These are phyloP conservation scores for Epichloe amarillans DNA, from an alignment of 2,329 filamentous ascomycete species.

Conservation along the genomic window DNA sequence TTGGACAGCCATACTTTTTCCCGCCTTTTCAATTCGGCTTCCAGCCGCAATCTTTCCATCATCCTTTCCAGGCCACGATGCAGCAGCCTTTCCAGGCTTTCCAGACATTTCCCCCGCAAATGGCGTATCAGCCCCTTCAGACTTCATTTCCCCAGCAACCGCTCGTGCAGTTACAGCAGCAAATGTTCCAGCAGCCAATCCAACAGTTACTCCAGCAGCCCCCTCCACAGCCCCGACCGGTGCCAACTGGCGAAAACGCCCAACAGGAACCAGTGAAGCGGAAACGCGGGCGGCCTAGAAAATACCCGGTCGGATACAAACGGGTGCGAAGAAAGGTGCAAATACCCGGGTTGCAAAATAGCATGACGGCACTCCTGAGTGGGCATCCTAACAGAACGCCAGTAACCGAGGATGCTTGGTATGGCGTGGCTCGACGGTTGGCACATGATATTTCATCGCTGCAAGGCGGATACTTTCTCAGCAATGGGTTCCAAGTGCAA, in stretches of 20 bases:
- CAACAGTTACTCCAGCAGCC: slow-evolving; percentile 3
- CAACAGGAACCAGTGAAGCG: slow-evolving; percentile 6
- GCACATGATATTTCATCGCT: slow-evolving; percentile 6
- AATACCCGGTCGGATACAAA: slow-evolving; percentile 6
- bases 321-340: slow-evolving; percentile 1
- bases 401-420: slow-evolving; percentile 9
- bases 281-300: slow-evolving; percentile 12
- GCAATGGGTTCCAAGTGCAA: slow-evolving; percentile 3
- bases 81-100: slow-evolving; percentile 4
- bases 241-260: background rate
- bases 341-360: slow-evolving; percentile 2
- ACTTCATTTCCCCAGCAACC: slow-evolving; percentile 2
- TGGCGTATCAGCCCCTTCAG: slow-evolving; percentile 3
- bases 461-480: slow-evolving; percentile 4
- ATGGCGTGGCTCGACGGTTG: slow-evolving; percentile 6
- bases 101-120: background rate
- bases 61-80: slow-evolving; percentile 4
- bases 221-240: background rate
- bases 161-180: background rate
- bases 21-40: slow-evolving; percentile 1
- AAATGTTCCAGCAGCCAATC: background rate
- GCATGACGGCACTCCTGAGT: slow-evolving; percentile 4
- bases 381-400: slow-evolving; percentile 3
- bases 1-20: slow-evolving; percentile 4
- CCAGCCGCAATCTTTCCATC: slow-evolving; percentile 2